A percentile compares a stretch with the other conserved stretches of the same genome.
phyloP scores from a whole-genome alignment of 2,329 filamentous ascomycete genomes.

The Sporothrix pseudoabietina region DNA sequence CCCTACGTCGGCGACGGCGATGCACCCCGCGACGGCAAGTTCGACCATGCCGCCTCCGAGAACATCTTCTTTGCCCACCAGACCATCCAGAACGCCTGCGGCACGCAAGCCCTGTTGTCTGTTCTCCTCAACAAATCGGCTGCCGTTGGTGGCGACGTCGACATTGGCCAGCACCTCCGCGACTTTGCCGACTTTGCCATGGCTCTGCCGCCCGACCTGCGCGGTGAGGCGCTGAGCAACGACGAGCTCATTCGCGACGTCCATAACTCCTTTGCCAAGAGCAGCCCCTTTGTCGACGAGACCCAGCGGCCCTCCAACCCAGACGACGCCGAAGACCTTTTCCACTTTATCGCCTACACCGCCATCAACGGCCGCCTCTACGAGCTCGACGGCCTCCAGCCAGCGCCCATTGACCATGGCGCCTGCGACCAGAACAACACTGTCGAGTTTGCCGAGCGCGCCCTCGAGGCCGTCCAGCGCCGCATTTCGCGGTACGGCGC shows the following conservation, averaged over 20 bases:
- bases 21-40: slow-evolving; percentile 76
- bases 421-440: slow-evolving; percentile 54
- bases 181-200: slow-evolving; percentile 89
- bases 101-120: slow-evolving; percentile 90
- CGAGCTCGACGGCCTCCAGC: slow-evolving; percentile 93
- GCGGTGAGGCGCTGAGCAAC: slow-evolving; percentile 63
- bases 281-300: slow-evolving; percentile 91
- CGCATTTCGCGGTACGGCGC: slow-evolving; percentile 82
- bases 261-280: slow-evolving; percentile 88
- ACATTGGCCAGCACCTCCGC: slow-evolving; percentile 69
- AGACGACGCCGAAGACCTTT: slow-evolving; percentile 79
- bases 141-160: slow-evolving; percentile 47
- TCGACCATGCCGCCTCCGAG: slow-evolving; percentile 73
- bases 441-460: slow-evolving; percentile 67
- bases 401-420: slow-evolving; percentile 88
- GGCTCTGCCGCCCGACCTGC: slow-evolving; percentile 73
- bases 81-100: slow-evolving; percentile 98
- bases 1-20: slow-evolving; percentile 61
- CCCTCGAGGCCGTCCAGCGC: slow-evolving; percentile 83
- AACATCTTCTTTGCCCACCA: slow-evolving; percentile 91
- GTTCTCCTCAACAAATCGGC: slow-evolving; percentile 78
- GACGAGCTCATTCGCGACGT: slow-evolving; percentile 71
- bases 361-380: slow-evolving; percentile 78
- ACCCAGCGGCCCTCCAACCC: slow-evolving; percentile 69
- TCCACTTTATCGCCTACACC: slow-evolving; percentile 97